These are phyloP conservation scores for Staphylotrichum tortipilum DNA, from an alignment of 495 filamentous ascomycete species.

Conservation along the genomic window DNA sequence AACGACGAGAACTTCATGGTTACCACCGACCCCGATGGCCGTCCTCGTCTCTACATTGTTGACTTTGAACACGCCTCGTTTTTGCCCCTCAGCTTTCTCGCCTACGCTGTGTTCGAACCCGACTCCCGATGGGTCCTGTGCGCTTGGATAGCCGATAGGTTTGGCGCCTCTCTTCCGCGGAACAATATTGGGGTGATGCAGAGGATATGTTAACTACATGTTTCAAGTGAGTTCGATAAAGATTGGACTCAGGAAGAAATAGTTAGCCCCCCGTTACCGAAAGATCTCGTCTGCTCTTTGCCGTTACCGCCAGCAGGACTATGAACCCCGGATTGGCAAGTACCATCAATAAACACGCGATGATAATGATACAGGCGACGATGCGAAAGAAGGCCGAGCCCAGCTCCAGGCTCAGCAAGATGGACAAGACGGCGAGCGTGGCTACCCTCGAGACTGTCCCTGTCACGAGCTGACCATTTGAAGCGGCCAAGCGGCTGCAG, in stretches of 20 bases:
- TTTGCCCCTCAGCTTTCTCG: constrained; percentile 1
- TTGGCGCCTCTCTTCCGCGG: constrained; percentile 1
- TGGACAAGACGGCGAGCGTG: too few species aligned
- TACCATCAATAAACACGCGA: too few species aligned
- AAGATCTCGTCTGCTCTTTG: too few species aligned
- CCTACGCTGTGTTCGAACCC: neutral
- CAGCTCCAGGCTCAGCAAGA: too few species aligned
- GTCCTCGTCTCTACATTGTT: constrained; percentile 4
- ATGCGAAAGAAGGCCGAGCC: too few species aligned
- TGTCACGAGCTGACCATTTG: too few species aligned
- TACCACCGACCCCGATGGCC: neutral
- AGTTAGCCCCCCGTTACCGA: neutral
- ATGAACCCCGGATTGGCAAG: too few species aligned
- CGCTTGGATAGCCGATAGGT: neutral
- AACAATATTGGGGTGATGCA: neutral
- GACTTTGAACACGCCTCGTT: constrained; percentile 9
- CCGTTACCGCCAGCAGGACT: too few species aligned
- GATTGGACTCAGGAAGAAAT: neutral
- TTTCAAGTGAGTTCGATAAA: neutral
- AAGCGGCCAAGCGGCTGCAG: too few species aligned
- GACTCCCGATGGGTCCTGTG: neutral
- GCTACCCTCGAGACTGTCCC: too few species aligned
- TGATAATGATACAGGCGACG: too few species aligned
- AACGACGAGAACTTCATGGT: constrained; percentile 7
- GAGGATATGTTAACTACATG: neutral